Evolutionary conservation across 2,329 filamentous ascomycete genomes (phyloP).

Genomic region (Colletotrichum spaethianum): DNA sequence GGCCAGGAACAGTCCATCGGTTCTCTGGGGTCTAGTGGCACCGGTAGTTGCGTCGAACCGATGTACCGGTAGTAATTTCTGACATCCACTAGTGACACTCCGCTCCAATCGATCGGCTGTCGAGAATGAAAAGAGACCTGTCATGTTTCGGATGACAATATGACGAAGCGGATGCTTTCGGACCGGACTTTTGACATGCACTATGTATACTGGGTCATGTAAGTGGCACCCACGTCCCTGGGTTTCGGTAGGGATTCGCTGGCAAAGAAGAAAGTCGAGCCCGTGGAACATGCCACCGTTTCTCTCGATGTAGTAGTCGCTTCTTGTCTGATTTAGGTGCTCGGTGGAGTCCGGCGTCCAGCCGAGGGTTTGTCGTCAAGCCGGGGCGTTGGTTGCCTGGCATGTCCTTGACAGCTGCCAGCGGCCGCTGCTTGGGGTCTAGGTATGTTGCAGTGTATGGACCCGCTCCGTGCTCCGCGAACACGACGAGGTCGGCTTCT

Average conservation of each 20-base stretch:
- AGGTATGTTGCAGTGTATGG: not conserved
- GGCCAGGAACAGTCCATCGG: not conserved
- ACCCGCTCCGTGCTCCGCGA: not conserved
- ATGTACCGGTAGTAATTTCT: not conserved
- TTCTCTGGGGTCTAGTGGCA: not conserved
- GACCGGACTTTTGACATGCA: conserved; percentile 4
- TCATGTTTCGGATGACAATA: not conserved
- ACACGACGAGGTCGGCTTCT: conserved; percentile 10
- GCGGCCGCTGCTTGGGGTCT: conserved; percentile 19
- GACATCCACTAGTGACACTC: conserved; percentile 2
- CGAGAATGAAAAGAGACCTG: conserved; percentile 3
- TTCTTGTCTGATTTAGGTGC: conserved; percentile 25
- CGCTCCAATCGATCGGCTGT: conserved; percentile 26
- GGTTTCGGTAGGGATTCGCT: conserved; percentile 26
- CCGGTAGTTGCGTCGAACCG: conserved; percentile 11
- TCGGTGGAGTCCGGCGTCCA: conserved; percentile 4
- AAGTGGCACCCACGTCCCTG: conserved; percentile 16
- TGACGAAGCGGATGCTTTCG: conserved; percentile 1
- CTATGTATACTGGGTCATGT: conserved; percentile 8
- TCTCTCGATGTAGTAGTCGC: not conserved
- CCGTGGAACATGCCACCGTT: not conserved
- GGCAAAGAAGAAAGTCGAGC: not conserved
- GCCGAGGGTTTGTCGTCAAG: too few relatives aligned
- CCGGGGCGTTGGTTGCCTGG: conserved; percentile 3
- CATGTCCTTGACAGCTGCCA: conserved; percentile 2